Base-by-base conservation (phyloP, 768 basidiomycete species). In the Hericium erinaceus region DNA sequence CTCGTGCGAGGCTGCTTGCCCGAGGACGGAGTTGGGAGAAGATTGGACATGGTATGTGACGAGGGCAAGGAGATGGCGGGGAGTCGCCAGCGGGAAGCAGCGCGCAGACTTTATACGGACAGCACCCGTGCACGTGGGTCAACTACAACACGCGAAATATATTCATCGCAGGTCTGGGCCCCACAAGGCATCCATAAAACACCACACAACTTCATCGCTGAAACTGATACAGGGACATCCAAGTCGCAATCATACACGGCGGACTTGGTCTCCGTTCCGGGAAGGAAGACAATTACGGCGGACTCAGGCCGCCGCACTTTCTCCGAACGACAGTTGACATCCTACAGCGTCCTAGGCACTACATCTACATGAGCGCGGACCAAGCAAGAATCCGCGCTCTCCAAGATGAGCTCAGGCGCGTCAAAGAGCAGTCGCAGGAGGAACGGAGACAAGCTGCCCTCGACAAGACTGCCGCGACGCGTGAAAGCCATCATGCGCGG, bases 1-100 rank as follows among this genome's bases (percentile, higher is more conserved):
- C 62, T 58, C 22, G 56, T 63, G 51, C 62, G 62, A 37, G 62
- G 62, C 37, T 57, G 55, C 38, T 56, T 58, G 5, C 51, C 1
- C 10, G 56, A 6, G 38, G 38, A 39, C 37, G 54, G 22, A 38
- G 52, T 13, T 48, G 58, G n/a, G 10, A 39, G 22, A 41, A 57
- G 54, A 38, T 12, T 58, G 44, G 60, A 55, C 62, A 63, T 61
- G 52, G 39, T 24, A 12, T 18, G 26, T 13, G 50, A 51, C 33
- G 33, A 33, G 33, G 33, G 52, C 13, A 49, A 48, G 55, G 18
- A 52, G 46, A 40, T 13, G 37, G 39, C 59, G 48, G 51, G 16
- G 26, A 39, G 13, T 15, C 22, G 26, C 26, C 3, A 26, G 26
- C 26, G 26, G 1, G 3, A 18, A 9, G 10, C 44, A 46, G n/a